Evolutionary conservation across 805 yeast species (phyloP), one percentile per base, ranked within the genome.

Genomic region (Monosporozyma siamensis): DNA sequence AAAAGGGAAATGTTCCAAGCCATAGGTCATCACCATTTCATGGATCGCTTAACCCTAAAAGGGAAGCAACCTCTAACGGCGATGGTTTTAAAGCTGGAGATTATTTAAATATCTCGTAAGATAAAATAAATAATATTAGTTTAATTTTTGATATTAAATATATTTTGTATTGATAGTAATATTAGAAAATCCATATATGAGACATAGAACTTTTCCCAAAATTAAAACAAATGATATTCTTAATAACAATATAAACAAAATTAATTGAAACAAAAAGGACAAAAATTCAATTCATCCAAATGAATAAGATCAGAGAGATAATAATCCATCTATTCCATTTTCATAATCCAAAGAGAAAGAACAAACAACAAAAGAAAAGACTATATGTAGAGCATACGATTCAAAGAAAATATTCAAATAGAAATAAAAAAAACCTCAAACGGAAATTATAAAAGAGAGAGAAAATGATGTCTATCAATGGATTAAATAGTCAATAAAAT

Each of bases 1-100:
- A 6, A 26, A 14, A 21, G 18, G 25, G 8, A 17, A 52, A 70
- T 83, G 86, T 83, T 62, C 78, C 90, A 83, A 71, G 64, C 80
- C 68, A 70, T 78, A 85, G 95, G 95, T 85, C 95, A 85, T 85
- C 95, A 82, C 89, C 84, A 72, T 79, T 81, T 85, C 95, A 85
- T 85, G 94, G 88, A 77, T 80, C 82, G 74, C 81, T 71, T 65
- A 64, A 69, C 72, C 71, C 29, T 41, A 51, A 55, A 54, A 59
- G 56, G 65, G 64, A 68, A 72, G 86, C 87, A 80, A 82, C 95
- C 95, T 86, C 88, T 64, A 80, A 81, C 85, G 77, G 89, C 95
- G 87, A 87, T 87, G 96, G 96, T 87, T 87, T 87, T 87, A 85
- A 82, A 80, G 86, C 77, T 80, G 92, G 68, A 52, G 51, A 46